Percentiles rank a stretch among this genome's conserved stretches.
Conservation (phyloP, 768 basidiomycete species). For the Auricularia cornea region DNA sequence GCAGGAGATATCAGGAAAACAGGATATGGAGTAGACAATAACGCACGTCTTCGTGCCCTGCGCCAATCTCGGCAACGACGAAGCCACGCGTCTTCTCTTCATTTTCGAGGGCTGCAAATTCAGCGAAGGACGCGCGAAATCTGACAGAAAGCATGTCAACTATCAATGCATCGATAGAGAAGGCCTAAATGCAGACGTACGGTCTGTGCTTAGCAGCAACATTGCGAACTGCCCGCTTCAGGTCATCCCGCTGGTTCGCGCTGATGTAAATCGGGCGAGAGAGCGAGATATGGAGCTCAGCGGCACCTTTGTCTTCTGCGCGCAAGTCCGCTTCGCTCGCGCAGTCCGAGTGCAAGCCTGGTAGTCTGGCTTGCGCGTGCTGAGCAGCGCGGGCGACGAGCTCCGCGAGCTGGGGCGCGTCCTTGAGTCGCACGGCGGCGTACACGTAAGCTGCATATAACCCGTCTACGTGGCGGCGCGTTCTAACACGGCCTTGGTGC, state of each 20-base stretch:
- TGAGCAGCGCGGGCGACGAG: slow-evolving; percentile 32
- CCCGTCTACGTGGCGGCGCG: slow-evolving; percentile 74
- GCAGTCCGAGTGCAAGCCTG: slow-evolving; percentile 5
- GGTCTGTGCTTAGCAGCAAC: slow-evolving; percentile 37
- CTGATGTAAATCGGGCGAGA: slow-evolving; percentile 75
- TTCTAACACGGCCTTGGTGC: slow-evolving; percentile 78
- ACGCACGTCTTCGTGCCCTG: slow-evolving; percentile 69
- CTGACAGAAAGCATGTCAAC: slow-evolving; percentile 29
- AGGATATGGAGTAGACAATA: slow-evolving; percentile 1
- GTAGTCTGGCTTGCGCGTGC: slow-evolving; percentile 31
- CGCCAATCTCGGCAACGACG: slow-evolving; percentile 72
- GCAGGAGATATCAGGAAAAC: background rate
- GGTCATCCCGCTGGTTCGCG: slow-evolving; percentile 66
- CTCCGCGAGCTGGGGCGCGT: slow-evolving; percentile 18
- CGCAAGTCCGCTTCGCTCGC: slow-evolving; percentile 8
- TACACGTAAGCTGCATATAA: slow-evolving; percentile 80
- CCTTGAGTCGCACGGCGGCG: slow-evolving; percentile 46
- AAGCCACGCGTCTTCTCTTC: slow-evolving; percentile 79
- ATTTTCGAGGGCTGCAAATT: slow-evolving; percentile 62
- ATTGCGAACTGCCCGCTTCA: slow-evolving; percentile 52
- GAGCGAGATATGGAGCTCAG: slow-evolving; percentile 75
- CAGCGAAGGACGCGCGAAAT: slow-evolving; percentile 64
- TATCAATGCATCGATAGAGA: background rate
- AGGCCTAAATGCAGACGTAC: slow-evolving; percentile 36
- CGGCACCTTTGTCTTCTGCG: slow-evolving; percentile 12